These are phyloP conservation scores for Colletotrichum australisinense DNA, from an alignment of 2,329 filamentous ascomycete genomes.

Conservation along the genomic window DNA sequence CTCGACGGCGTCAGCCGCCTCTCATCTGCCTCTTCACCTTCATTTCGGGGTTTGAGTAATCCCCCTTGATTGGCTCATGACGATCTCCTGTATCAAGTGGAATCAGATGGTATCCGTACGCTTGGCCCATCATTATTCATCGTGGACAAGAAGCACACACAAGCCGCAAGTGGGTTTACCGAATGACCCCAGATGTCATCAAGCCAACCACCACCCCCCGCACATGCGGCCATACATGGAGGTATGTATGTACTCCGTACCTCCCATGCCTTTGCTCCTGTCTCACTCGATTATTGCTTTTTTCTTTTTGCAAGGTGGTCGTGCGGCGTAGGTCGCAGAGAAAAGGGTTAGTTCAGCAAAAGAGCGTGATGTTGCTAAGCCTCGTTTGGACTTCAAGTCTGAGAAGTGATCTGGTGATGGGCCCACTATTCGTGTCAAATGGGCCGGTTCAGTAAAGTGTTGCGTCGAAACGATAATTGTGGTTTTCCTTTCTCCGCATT, in stretches of 20 bases:
- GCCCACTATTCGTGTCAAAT: slow-evolving; percentile 21
- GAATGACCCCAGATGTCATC: neutral
- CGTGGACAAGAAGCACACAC: neutral
- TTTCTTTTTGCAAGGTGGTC: neutral
- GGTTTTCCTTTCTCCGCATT: slow-evolving; percentile 18
- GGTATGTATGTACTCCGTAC: neutral
- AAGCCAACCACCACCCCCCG: neutral
- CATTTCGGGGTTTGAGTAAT: neutral
- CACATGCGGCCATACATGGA: neutral
- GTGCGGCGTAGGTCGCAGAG: neutral
- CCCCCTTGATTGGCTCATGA: neutral
- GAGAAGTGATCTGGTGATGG: slow-evolving; percentile 30
- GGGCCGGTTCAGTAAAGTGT: neutral
- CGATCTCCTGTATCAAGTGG: neutral
- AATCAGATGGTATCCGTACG: neutral
- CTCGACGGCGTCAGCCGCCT: neutral
- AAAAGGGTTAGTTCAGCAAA: neutral
- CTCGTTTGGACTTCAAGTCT: slow-evolving; percentile 16
- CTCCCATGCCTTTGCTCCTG: neutral
- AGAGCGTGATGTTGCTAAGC: slow-evolving; percentile 9
- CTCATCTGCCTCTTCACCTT: slow-evolving; percentile 10
- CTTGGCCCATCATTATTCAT: neutral
- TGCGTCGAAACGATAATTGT: slow-evolving; percentile 13
- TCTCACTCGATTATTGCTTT: neutral
- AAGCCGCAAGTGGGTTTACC: neutral